Evolutionary conservation across 192 early-diverging fungal species (phyloP).

Genomic region (Geranomyces variabilis): DNA sequence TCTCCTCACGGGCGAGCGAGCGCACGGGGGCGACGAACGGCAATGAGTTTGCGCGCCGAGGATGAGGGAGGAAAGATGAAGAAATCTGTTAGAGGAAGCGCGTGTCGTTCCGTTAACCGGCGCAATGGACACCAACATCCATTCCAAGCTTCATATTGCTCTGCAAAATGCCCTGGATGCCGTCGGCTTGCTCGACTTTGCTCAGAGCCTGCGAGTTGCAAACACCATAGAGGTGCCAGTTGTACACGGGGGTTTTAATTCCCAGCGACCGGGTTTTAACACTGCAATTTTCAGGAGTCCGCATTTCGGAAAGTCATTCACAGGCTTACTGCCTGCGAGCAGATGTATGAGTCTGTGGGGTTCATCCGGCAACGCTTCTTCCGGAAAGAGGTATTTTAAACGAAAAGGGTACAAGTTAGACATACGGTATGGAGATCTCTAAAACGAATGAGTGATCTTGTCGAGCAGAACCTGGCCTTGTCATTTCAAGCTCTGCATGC

Average conservation of each 20-base stretch:
- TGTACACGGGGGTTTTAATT: background rate
- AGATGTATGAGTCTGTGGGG: conserved; percentile 7
- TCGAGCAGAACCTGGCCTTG: background rate
- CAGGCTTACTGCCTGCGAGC: background rate
- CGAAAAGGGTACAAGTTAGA: too few relatives aligned
- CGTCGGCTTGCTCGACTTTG: background rate
- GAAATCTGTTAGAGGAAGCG: too few relatives aligned
- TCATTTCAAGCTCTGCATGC: background rate
- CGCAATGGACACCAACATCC: too few relatives aligned
- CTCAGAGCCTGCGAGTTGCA: background rate
- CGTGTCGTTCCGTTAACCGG: too few relatives aligned
- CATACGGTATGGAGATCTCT: too few relatives aligned
- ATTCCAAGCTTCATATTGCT: too few relatives aligned
- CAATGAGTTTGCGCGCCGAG: too few relatives aligned
- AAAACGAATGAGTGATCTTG: too few relatives aligned
- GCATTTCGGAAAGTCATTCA: background rate
- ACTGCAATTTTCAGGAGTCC: background rate
- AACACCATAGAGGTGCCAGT: background rate
- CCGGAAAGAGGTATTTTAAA: conserved; percentile 14
- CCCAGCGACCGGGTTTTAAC: background rate
- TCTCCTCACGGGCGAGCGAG: too few relatives aligned
- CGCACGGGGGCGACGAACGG: too few relatives aligned
- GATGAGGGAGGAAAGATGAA: too few relatives aligned
- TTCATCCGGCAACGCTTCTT: conserved; percentile 27
- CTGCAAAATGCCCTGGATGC: background rate